A percentile compares a stretch with the other conserved stretches of the same genome.
phyloP scores from a whole-genome alignment of 768 basidiomycete genomes.

The Boletus vermiculosoides region DNA sequence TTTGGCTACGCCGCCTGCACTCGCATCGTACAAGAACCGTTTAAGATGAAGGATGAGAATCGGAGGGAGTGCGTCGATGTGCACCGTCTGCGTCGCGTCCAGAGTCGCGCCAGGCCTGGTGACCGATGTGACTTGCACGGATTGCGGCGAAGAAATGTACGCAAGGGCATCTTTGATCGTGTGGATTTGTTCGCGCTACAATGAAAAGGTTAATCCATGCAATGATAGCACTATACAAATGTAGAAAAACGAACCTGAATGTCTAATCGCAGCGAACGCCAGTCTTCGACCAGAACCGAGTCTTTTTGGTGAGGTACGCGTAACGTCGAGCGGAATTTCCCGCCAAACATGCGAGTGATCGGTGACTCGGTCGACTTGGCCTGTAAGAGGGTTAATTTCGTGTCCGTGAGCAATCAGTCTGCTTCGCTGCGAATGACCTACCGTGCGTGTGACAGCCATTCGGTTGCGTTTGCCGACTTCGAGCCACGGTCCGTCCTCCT shows the following conservation, averaged over 20 bases:
- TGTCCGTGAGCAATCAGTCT: not conserved
- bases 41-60: constrained; percentile 89
- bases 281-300: constrained; percentile 87
- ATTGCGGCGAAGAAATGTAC: constrained; percentile 74
- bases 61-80: constrained; percentile 80
- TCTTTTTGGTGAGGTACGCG: constrained; percentile 81
- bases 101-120: constrained; percentile 55
- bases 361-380: constrained; percentile 81
- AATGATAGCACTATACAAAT: not conserved
- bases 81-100: constrained; percentile 70
- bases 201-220: not conserved
- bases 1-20: constrained; percentile 78
- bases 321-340: constrained; percentile 84
- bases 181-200: constrained; percentile 66
- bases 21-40: constrained; percentile 82
- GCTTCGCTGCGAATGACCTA: constrained; percentile 37
- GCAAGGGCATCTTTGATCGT: constrained; percentile 82
- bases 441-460: constrained; percentile 74
- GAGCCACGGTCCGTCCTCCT: constrained; percentile 77
- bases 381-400: constrained; percentile 36
- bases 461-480: constrained; percentile 92
- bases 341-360: constrained; percentile 90
- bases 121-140: constrained; percentile 67
- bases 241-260: constrained; percentile 59
- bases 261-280: constrained; percentile 84